Evolutionary conservation across 352 stramenopile genomes (phyloP), one percentile per base, ranked within the genome.

Genomic region (Blastocystis sp.): DNA sequence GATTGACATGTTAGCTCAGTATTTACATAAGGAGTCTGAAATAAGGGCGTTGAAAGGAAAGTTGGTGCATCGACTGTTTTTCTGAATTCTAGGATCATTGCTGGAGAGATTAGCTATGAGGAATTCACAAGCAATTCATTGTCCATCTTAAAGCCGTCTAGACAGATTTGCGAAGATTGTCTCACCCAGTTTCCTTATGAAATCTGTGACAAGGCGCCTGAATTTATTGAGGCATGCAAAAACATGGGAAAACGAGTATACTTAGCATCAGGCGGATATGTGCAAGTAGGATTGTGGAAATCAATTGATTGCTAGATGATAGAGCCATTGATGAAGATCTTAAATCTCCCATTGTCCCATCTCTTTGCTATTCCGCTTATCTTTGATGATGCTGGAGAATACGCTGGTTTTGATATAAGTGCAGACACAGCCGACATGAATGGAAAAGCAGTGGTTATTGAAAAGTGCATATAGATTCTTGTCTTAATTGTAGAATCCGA

Each of bases 341-440:
- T 80, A 7, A 19, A 59, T 3, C 27, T 80, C 5, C 21, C n/a
- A 6, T 14, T 43, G 43, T 80, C 69, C 6, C 37, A 80, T 63
- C 69, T 80, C 4, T 61, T 42, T 59, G 69, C 69, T 43, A 80
- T 80, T 63, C 69, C 69, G n/a, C 14, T 80, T 24, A 32, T 59
- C 4, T 80, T 80, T 59, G 39, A 63, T 59, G 24, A 59, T 0
- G 21, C 14, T 63, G 69, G 69, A 11, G 21, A 63, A 3, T 80
- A 46, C 24, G 5, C 52, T 39, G 69, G 69, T 39, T 80, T 42
- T 80, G 69, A 80, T 43, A 39, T 49, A 59, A 80, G 6, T 32
- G 43, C 39, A 42, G 21, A 32, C 21, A 27, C 52, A 54, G 61
- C 43, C 3, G 37, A 63, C 1, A 59, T 80, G 32, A 39, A 80